A percentile compares a stretch with the other conserved stretches of the same genome.
Evolutionary conservation across 2,329 filamentous ascomycete genomes (phyloP).

Genomic region (Septoria linicola): DNA sequence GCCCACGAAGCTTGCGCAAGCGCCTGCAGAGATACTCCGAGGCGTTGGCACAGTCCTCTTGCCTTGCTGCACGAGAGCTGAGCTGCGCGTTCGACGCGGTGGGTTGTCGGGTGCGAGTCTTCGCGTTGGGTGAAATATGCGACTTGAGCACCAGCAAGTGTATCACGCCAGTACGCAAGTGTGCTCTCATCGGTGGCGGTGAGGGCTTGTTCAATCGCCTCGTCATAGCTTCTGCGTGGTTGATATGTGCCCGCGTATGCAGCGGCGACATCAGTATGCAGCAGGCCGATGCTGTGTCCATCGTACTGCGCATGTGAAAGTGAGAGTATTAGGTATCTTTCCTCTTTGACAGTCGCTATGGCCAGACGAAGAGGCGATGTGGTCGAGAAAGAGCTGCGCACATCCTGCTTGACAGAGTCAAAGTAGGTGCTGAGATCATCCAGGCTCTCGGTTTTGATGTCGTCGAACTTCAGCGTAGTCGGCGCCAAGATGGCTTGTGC

Average conservation of each 20-base stretch:
- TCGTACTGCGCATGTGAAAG: conserved; percentile 88
- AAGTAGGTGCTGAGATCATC: conserved; percentile 38
- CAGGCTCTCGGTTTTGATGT: conserved; percentile 25
- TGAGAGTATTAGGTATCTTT: conserved; percentile 60
- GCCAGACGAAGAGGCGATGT: conserved; percentile 40
- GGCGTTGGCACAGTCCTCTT: conserved; percentile 61
- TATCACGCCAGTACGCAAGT: conserved; percentile 67
- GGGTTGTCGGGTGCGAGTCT: conserved; percentile 23
- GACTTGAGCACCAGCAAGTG: conserved; percentile 55
- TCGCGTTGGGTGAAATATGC: conserved; percentile 42
- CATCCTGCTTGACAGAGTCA: conserved; percentile 40
- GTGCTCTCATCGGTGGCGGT: conserved; percentile 50
- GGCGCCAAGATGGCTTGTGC: conserved; percentile 54
- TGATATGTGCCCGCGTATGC: conserved; percentile 53
- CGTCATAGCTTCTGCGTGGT: conserved; percentile 51
- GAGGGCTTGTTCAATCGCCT: conserved; percentile 57
- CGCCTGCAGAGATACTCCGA: conserved; percentile 71
- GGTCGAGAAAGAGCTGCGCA: conserved; percentile 35
- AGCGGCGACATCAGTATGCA: conserved; percentile 69
- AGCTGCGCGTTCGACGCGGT: conserved; percentile 52
- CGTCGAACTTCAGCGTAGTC: conserved; percentile 39
- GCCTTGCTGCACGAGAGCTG: conserved; percentile 45
- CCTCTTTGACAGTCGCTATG: conserved; percentile 37
- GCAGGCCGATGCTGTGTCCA: conserved; percentile 73
- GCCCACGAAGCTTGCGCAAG: conserved; percentile 77